Percentiles rank a stretch among this genome's conserved stretches.
These are phyloP conservation scores for Akanthomyces muscarius DNA, from an alignment of 2,329 filamentous ascomycete genomes.

Conservation along the genomic window DNA sequence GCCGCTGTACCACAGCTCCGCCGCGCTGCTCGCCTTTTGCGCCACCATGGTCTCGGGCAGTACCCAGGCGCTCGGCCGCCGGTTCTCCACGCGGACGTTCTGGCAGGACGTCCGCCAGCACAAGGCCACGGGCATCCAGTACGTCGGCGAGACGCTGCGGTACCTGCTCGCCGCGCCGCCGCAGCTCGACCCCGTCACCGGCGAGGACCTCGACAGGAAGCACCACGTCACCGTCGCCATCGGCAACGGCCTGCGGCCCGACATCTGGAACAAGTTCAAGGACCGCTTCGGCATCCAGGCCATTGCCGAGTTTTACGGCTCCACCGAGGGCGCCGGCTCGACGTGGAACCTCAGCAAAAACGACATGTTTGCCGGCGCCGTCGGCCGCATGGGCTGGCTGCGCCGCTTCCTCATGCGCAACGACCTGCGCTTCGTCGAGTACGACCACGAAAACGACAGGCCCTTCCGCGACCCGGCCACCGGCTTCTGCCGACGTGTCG, in stretches of 20 bases:
- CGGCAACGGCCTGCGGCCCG: slow-evolving; percentile 80
- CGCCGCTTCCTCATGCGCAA: slow-evolving; percentile 50
- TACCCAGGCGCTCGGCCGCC: slow-evolving; percentile 68
- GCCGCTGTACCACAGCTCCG: slow-evolving; percentile 86
- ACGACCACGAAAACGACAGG: slow-evolving; percentile 67
- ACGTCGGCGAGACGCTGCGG: slow-evolving; percentile 82
- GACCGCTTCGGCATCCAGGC: slow-evolving; percentile 71
- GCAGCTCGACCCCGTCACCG: slow-evolving; percentile 58
- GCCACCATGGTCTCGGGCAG: slow-evolving; percentile 56
- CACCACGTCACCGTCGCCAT: slow-evolving; percentile 73
- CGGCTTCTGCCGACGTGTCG: slow-evolving; percentile 60
- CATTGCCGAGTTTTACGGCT: slow-evolving; percentile 77
- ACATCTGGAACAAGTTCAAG: slow-evolving; percentile 82
- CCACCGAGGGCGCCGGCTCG: slow-evolving; percentile 67
- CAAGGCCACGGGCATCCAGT: slow-evolving; percentile 74
- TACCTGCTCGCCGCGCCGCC: slow-evolving; percentile 70
- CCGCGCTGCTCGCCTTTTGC: slow-evolving; percentile 64
- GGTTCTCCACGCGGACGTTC: slow-evolving; percentile 73
- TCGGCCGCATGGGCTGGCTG: slow-evolving; percentile 68
- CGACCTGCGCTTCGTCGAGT: slow-evolving; percentile 56
- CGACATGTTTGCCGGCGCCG: slow-evolving; percentile 68
- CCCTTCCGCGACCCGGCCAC: slow-evolving; percentile 65
- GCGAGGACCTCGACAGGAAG: slow-evolving; percentile 65
- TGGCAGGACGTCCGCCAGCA: slow-evolving; percentile 71
- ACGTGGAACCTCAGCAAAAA: slow-evolving; percentile 73